Base-by-base conservation (phyloP, 2,329 filamentous ascomycete genomes). In the Xylaria sp. region DNA sequence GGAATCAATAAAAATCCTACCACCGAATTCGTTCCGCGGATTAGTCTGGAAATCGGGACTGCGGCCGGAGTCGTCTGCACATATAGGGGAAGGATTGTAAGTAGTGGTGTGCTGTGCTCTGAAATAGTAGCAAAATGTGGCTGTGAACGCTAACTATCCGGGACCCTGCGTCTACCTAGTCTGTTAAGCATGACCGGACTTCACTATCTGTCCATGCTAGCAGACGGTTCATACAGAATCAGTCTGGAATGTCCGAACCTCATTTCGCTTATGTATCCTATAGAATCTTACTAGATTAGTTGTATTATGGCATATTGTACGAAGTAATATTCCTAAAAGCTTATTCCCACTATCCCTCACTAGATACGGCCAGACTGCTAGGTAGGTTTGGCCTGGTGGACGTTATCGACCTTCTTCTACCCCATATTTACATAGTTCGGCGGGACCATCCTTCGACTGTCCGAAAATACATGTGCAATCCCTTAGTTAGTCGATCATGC, bases 121-220 rank as follows among this genome's bases (percentile, higher is more conserved):
- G 55, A 57, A 61, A 59, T 61, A 59, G 59, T 22, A 61, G 48
- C 48, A 46, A 17, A 41, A 44, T 52, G 59, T 56, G 59, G 59
- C 58, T 59, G 50, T 54, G 56, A 9, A 46, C 19, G 38, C 24
- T 26, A 26, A 9, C 29, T 34, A 34, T 34, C 9, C 11, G 16
- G 29, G 9, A 34, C 29, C 29, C 29, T 34, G 5, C 29, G 29
- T 34, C 29, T 34, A 7, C 29, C n/a, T n/a, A n/a, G n/a, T n/a
- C n/a, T n/a, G n/a, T n/a, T n/a, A n/a, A n/a, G n/a, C n/a, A n/a
- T n/a, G n/a, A n/a, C n/a, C n/a, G n/a, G n/a, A 34, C 4, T 6
- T 11, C 24, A 26, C 24, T 26, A 26, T 11, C 11, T 6, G 11
- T 11, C 24, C 24, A 26, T 11, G 11, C 24, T 26, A 26, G 11